Base-by-base conservation (phyloP, 306 rosid species). In the Crotalaria pallida region DNA sequence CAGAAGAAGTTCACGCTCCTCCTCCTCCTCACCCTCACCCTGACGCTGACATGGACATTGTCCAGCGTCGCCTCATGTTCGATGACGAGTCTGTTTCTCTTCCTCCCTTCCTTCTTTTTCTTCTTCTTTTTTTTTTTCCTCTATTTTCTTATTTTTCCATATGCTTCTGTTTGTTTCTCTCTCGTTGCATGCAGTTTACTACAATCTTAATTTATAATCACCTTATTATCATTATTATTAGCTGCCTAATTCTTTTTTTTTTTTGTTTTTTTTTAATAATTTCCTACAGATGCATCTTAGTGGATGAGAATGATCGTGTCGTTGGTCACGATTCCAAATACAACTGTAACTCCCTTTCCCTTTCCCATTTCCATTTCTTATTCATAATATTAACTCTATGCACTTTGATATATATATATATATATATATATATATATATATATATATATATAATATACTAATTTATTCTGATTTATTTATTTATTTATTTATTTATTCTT, bases 61-160 rank as follows among this genome's bases (percentile, higher is more conserved):
- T 91, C 78, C 99, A 94, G 84, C 88, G 93, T 69, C 99, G 99
- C 79, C 99, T 94, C 73, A 94, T 94, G 99, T 94, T 94, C 21
- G 99, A 88, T 2, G 97, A 94, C 83, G 97, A 94, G 99, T 94
- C 27, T 5, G 96, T 84, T 12, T 10, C 11, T 10, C 13, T 10
- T 10, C 3, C 5, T 1, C 44, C 8, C 9, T 58, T 52, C 23
- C 7, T 16, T 48, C 12, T 56, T 19, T 17, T 0, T 3, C 0
- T 3, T 4, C 1, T 33, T 23, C 3, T 5, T 4, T 2, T 17
- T 10, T 62, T 27, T 59, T 6, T 27, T 6, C 0, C 0, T 34
- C 8, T 34, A 38, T 38, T 38, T 38, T 0, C 10, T 9, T 38
- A 13, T 9, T 38, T 38, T 38, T 38, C 2, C 47, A 10, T 10